Evolutionary conservation across 139 green algal genomes (phyloP), one percentile per base, ranked within the genome.

Genomic region (Micractinium sp.): DNA sequence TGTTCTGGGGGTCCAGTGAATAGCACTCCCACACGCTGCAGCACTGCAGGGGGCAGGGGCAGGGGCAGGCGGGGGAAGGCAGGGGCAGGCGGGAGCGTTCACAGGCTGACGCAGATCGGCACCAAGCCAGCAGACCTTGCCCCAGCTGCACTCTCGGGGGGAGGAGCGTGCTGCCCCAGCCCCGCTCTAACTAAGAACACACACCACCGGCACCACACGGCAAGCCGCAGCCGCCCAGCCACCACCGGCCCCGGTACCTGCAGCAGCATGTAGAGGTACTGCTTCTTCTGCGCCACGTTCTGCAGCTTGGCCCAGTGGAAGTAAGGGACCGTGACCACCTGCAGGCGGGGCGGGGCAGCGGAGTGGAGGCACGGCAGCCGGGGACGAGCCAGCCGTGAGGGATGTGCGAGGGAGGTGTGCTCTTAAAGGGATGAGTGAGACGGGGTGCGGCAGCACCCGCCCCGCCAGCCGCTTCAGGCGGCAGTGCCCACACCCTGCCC

Each of bases 271-370:
- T 66, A 87, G 19, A 93, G 78, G 82, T 92, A 92, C 31, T 66
- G 41, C 77, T 91, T 82, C 75, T 86, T 91, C 76, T 89, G 71
- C 15, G 89, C 85, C 16, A 85, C 33, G 23, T 14, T 76, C 7
- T 74, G 35, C n/a, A 90, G 83, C 76, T 78, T 69, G 74, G 61
- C 69, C 91, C 91, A 94, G 39, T 89, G 89, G 78, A 91, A 94
- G 88, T 90, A 92, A 36, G 85, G 87, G 15, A 94, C 85, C 14
- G 83, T 89, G 73, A 93, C 84, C 38, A 93, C 91, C 90, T 92
- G 87, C 33, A 39, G 1, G 33, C 9, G 20, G 31, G 81, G 25
- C 67, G 63, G 66, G 14, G 31, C 27, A 41, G 25, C 73, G 38
- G 29, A 12, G 25, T 14, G 27, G 69, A 83, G 39, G 39, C 1